Evolutionary conservation across 768 basidiomycete genomes (phyloP).

Genomic region (Leccinum incarnatum): DNA sequence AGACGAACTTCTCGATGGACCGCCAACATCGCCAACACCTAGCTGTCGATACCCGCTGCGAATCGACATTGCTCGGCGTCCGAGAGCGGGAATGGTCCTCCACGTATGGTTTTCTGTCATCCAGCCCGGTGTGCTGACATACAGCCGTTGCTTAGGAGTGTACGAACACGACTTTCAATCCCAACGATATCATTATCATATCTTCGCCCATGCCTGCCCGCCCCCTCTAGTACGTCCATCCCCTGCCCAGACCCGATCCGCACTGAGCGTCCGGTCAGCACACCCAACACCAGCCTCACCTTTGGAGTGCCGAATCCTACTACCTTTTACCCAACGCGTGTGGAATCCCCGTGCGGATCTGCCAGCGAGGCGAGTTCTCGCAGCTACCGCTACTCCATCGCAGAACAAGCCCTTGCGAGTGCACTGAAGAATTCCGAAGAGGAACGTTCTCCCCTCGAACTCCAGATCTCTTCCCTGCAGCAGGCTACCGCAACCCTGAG

Average conservation of each 20-base stretch:
- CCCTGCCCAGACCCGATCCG: constrained; percentile 12
- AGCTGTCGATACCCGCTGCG: constrained; percentile 8
- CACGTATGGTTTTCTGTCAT: constrained; percentile 11
- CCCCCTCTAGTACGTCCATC: constrained; percentile 19
- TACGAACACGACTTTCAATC: constrained; percentile 16
- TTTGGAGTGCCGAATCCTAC: constrained; percentile 19
- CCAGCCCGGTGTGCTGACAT: neutral
- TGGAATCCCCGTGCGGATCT: constrained; percentile 29
- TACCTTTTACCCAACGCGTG: constrained; percentile 1
- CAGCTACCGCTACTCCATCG: constrained; percentile 42
- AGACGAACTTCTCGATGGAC: constrained; percentile 21
- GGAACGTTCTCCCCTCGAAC: constrained; percentile 39
- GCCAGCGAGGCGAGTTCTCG: constrained; percentile 27
- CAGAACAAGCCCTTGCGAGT: constrained; percentile 41
- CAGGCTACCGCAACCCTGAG: constrained; percentile 42
- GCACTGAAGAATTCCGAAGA: constrained; percentile 34
- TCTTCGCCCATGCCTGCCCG: constrained; percentile 3
- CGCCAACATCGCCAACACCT: neutral
- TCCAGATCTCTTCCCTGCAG: constrained; percentile 47
- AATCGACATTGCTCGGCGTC: constrained; percentile 12
- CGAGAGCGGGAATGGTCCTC: constrained; percentile 4
- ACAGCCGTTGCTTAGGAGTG: constrained; percentile 17
- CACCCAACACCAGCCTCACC: constrained; percentile 17
- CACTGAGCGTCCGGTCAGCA: constrained; percentile 21
- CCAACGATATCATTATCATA: neutral